A percentile compares a stretch with the other conserved stretches of the same genome.
Evolutionary conservation across 306 rosid genomes (phyloP).

Genomic region (Malus fusca): DNA sequence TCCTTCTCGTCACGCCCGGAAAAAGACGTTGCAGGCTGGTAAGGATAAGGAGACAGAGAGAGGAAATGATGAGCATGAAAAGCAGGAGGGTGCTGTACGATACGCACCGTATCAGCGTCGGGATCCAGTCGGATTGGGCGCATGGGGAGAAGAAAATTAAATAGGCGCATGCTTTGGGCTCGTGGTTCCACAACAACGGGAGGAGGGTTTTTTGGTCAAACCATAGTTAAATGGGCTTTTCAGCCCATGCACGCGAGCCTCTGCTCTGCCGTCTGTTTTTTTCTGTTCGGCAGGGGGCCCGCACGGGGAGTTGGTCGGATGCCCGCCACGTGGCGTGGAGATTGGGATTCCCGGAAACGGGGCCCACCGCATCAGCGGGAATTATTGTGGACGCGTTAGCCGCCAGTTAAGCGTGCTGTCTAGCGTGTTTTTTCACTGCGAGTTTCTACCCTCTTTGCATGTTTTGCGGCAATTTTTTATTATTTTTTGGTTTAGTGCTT

Average conservation of each 20-base stretch:
- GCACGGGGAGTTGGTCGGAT: not conserved
- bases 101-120: conserved; percentile 25
- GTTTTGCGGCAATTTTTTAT: conserved; percentile 1
- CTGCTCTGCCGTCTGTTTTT: not conserved
- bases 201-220: conserved; percentile 22
- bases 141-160: not conserved
- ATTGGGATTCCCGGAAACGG: not conserved
- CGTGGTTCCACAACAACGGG: conserved; percentile 10
- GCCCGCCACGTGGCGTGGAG: conserved; percentile 4
- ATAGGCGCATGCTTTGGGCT: conserved; percentile 40
- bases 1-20: not conserved
- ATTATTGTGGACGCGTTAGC: conserved; percentile 22
- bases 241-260: conserved; percentile 28
- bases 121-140: conserved; percentile 3
- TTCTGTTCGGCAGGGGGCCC: too few species aligned
- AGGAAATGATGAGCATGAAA: conserved; percentile 23
- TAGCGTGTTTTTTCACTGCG: conserved; percentile 9
- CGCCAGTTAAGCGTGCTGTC: conserved; percentile 33
- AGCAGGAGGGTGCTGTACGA: not conserved
- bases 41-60: not conserved
- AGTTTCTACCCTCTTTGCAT: not conserved
- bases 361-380: conserved; percentile 21
- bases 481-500: not conserved
- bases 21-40: not conserved
- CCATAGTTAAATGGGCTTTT: conserved; percentile 28